Evolutionary conservation across 2,329 filamentous ascomycete genomes (phyloP), one percentile per base, ranked within the genome.

Genomic region (Pseudopyrenochaeta lycopersici): DNA sequence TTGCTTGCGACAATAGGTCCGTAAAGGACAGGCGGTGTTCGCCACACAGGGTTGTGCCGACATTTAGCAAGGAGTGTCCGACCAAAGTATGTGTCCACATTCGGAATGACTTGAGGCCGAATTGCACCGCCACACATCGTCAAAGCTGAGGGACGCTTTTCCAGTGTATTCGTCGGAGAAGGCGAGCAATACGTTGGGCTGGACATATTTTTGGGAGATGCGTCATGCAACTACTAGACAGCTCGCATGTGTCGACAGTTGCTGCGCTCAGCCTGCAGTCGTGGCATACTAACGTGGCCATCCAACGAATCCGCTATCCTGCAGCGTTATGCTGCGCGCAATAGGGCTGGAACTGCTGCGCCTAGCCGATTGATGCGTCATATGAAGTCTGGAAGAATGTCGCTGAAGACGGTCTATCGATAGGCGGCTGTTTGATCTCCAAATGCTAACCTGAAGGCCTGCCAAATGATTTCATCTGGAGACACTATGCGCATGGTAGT

Each of bases 251-350:
- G 55, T 44, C 46, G 49, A 51, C 53, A 62, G 54, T 42, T 32
- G 52, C 41, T 64, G 58, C 44, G 52, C 64, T 67, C 64, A 68
- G 67, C 62, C 60, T 70, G 63, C 65, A 60, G 56, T 68, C 66
- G 60, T 66, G 64, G 63, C 63, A 70, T 58, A 57, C 69, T 64
- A 74, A 70, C 63, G 67, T 70, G 64, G 67, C 60, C 58, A 64
- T 59, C 62, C 64, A 66, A 65, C 49, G 52, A 66, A 58, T 59
- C 63, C 64, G 60, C 62, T 43, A 57, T 54, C 56, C 54, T 61
- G 66, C 54, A 53, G 58, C 43, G 43, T 41, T 55, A 47, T 55
- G 53, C 60, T 66, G 55, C 56, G 50, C 47, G 45, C 59, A 48
- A 61, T 66, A 70, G 65, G 67, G 68, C 67, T 39, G 36, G 35